Evolutionary conservation across 352 stramenopile genomes (phyloP), one percentile per base, ranked within the genome.

Genomic region (Pilasporangium apinafurcum): DNA sequence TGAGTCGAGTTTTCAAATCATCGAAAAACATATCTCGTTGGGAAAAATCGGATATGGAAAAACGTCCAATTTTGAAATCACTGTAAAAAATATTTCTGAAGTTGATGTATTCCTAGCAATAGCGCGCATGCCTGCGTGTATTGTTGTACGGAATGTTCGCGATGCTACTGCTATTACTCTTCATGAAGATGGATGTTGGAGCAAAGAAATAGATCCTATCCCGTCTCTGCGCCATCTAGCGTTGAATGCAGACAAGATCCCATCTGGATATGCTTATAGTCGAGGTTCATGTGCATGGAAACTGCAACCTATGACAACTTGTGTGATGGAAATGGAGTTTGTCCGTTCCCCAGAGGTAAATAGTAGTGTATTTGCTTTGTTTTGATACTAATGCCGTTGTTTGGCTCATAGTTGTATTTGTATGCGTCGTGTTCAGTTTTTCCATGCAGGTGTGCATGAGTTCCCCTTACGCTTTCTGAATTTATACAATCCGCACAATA

Each of bases 1-100:
- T 9, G 74, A 93, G 36, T 64, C 83, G 5, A 53, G 40, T 14
- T 59, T 95, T 34, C 45, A 63, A 12, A 59, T 91, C 13, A n/a
- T 41, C 13, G 69, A 89, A 14, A 80, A 65, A 16, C 34, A 38
- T 10, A 35, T 93, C 16, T 65, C 64, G 24, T 53, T 95, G 21
- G 83, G 83, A 31, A 95, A 95, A 44, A 81, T 95, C 45, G 79
- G 81, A 2, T 93, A 90, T 42, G 73, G 80, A 80, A 77, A 75
- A 49, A 70, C 71, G 12, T 84, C 68, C 0, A 58, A 42, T 13
- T 95, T 95, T 49, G 56, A 83, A 6, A 16, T 93, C 24, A 58
- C 49, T 0, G 54, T 93, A 30, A 76, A 67, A 39, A 95, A 95
- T 32, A 46, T 58, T 3, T 89, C 81, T 6, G 81, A 92, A 10